phyloP scores from a whole-genome alignment of 2,329 filamentous ascomycete genomes.

The Botrytis sinoallii region DNA sequence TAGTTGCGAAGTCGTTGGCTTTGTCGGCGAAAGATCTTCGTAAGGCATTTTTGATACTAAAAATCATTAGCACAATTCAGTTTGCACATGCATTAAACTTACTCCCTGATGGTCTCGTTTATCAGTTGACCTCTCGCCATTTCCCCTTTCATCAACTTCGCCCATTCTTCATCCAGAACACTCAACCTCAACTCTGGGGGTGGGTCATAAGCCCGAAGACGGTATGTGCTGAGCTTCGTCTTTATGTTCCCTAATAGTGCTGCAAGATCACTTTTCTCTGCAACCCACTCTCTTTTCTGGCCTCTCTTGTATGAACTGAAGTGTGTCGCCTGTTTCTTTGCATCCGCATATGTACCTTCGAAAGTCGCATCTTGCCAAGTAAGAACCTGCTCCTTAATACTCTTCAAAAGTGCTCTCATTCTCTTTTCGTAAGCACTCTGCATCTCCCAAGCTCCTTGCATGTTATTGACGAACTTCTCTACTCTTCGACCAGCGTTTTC shows the following conservation, averaged over 20 bases:
- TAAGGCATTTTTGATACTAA: slow-evolving; percentile 87
- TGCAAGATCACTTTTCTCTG: slow-evolving; percentile 93
- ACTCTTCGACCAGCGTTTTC: slow-evolving; percentile 95
- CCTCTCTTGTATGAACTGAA: slow-evolving; percentile 90
- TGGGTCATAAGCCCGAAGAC: slow-evolving; percentile 85
- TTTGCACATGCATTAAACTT: slow-evolving; percentile 39
- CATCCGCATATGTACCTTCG: slow-evolving; percentile 87
- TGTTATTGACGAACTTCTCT: slow-evolving; percentile 97
- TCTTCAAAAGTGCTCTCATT: slow-evolving; percentile 76
- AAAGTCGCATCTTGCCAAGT: slow-evolving; percentile 79
- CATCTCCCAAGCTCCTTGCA: slow-evolving; percentile 99
- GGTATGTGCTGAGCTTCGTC: slow-evolving; percentile 94
- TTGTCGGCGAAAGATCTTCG: slow-evolving; percentile 94
- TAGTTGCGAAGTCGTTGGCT: slow-evolving; percentile 95
- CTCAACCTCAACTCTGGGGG: slow-evolving; percentile 80
- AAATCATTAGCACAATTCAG: background rate
- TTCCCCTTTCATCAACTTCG: slow-evolving; percentile 74
- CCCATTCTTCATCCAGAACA: slow-evolving; percentile 80
- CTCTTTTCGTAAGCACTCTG: slow-evolving; percentile 91
- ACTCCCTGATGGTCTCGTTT: slow-evolving; percentile 97
- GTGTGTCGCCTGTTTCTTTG: slow-evolving; percentile 77
- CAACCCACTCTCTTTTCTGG: slow-evolving; percentile 92
- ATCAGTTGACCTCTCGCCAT: slow-evolving; percentile 88
- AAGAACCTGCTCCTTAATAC: slow-evolving; percentile 70
- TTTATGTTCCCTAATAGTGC: slow-evolving; percentile 97